Evolutionary conservation across 768 basidiomycete genomes (phyloP).

Genomic region (Kockovaella imperatae): DNA sequence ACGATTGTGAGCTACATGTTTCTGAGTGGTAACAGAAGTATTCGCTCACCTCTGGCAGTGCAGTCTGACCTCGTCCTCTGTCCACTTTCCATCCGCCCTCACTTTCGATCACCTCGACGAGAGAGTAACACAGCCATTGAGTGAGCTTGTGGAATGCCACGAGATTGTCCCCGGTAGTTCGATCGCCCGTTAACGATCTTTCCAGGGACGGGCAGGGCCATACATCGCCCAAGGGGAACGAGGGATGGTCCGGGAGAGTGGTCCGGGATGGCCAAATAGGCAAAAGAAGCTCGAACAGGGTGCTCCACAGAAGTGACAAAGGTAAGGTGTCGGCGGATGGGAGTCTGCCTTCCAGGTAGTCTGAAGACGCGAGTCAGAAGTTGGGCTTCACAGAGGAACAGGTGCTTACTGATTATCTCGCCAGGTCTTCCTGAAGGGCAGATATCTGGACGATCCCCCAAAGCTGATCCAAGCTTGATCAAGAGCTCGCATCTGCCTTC

Average conservation of each 20-base stretch:
- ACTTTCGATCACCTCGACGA: constrained; percentile 74
- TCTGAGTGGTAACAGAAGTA: neutral
- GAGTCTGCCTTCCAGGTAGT: constrained; percentile 10
- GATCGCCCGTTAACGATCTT: constrained; percentile 13
- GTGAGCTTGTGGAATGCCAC: constrained; percentile 96
- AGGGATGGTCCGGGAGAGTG: constrained; percentile 50
- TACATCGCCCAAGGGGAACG: constrained; percentile 76
- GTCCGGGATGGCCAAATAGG: constrained; percentile 81
- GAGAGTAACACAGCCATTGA: constrained; percentile 84
- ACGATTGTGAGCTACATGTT: neutral
- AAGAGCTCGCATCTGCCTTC: constrained; percentile 77
- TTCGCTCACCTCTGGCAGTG: constrained; percentile 61
- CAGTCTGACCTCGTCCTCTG: constrained; percentile 76
- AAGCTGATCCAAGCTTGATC: constrained; percentile 62
- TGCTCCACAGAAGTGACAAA: constrained; percentile 69
- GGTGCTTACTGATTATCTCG: constrained; percentile 61
- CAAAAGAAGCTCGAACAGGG: constrained; percentile 71
- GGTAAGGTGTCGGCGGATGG: constrained; percentile 51
- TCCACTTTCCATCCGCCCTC: constrained; percentile 73
- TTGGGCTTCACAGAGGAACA: neutral
- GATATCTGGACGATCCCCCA: constrained; percentile 57
- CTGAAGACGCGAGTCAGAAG: constrained; percentile 1
- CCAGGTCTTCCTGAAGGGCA: constrained; percentile 71
- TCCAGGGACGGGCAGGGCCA: constrained; percentile 68
- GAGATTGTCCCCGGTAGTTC: constrained; percentile 57